Evolutionary conservation across 306 rosid species (phyloP).

Genomic region (Myrica gale): DNA sequence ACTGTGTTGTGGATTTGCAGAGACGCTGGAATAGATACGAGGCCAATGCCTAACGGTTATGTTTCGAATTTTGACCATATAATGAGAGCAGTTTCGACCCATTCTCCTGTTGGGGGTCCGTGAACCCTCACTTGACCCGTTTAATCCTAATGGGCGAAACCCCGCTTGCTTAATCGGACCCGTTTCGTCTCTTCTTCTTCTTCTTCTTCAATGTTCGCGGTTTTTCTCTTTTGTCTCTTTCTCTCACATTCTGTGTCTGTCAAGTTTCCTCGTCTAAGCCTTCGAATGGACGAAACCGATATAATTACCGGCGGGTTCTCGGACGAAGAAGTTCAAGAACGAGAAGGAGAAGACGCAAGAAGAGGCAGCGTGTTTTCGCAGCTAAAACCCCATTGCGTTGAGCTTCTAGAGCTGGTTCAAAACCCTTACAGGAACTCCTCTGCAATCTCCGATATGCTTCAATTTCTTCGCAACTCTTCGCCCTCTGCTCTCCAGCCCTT

Average conservation of each 20-base stretch:
- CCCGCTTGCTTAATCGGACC: not conserved
- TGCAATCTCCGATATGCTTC: conserved; percentile 46
- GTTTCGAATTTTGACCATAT: too few species aligned
- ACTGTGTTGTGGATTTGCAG: too few species aligned
- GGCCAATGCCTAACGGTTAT: too few species aligned
- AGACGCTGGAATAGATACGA: too few species aligned
- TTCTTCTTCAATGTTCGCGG: not conserved
- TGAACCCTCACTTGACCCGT: not conserved
- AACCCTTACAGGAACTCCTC: conserved; percentile 56
- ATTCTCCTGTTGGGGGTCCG: too few species aligned
- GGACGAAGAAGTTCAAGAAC: not conserved
- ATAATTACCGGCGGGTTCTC: not conserved
- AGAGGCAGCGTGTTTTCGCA: conserved; percentile 46
- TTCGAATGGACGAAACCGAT: not conserved
- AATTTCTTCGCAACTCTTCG: conserved; percentile 51
- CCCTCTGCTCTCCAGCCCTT: conserved; percentile 61
- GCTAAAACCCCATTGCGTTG: conserved; percentile 56
- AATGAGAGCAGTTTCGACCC: too few species aligned
- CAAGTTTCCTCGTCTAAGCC: not conserved
- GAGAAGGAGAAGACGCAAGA: conserved; percentile 20
- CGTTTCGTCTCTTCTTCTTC: not conserved
- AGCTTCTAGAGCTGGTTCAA: conserved; percentile 70
- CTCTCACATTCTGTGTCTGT: not conserved
- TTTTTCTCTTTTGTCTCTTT: too few species aligned
- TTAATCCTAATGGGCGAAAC: not conserved